Conservation (phyloP, 2,329 filamentous ascomycete species). For the Bipolaris victoriae region DNA sequence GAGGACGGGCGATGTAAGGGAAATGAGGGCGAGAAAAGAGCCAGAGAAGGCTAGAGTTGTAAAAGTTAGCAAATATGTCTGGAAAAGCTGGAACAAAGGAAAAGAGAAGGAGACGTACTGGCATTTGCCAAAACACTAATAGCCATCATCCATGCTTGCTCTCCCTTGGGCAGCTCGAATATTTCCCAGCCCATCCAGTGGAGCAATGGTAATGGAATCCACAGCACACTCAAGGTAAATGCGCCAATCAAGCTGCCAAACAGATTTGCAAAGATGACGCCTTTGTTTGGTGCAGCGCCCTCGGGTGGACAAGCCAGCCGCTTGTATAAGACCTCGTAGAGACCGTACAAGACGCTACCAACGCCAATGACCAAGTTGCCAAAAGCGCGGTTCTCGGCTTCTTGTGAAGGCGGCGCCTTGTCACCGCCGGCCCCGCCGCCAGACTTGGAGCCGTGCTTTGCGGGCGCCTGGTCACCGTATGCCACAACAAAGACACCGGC, state of each 20-base stretch:
- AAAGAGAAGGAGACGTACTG: constrained; percentile 55
- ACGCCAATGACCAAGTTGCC: constrained; percentile 92
- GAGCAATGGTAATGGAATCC: constrained; percentile 87
- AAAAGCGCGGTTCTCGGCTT: constrained; percentile 71
- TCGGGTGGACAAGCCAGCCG: constrained; percentile 90
- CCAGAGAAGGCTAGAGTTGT: constrained; percentile 73
- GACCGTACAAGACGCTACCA: constrained; percentile 89
- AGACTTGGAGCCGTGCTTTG: constrained; percentile 62
- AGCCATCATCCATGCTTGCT: constrained; percentile 78
- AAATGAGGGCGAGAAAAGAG: constrained; percentile 90
- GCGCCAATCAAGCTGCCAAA: constrained; percentile 86
- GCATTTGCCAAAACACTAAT: constrained; percentile 87
- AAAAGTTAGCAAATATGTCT: constrained; percentile 14
- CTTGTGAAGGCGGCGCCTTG: constrained; percentile 54
- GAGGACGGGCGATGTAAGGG: constrained; percentile 87
- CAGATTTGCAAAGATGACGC: constrained; percentile 93
- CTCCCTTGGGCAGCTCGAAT: constrained; percentile 80
- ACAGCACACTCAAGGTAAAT: constrained; percentile 86
- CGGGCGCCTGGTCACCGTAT: constrained; percentile 74
- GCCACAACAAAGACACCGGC: constrained; percentile 91
- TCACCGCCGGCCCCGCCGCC: constrained; percentile 61
- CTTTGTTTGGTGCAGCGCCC: constrained; percentile 80
- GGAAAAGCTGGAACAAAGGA: constrained; percentile 1
- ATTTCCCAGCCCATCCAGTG: constrained; percentile 78
- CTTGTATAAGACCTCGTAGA: constrained; percentile 98